Conservation (phyloP, 805 yeast species). For the Sugiyamaella smithiae region DNA sequence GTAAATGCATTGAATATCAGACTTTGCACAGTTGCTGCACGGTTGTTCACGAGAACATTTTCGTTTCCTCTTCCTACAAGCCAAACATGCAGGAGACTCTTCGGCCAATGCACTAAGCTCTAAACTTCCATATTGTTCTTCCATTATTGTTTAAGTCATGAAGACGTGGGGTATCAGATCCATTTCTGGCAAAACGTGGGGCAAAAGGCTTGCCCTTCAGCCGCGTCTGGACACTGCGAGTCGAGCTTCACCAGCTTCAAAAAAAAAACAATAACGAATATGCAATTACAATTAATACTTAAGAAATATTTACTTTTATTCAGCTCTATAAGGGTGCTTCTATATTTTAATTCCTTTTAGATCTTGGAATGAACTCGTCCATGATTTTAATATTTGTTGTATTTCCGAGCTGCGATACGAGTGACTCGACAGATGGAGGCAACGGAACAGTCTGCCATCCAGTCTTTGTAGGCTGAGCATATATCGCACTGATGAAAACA, state of each 20-base stretch:
- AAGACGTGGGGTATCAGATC: no score
- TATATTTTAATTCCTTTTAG: neutral
- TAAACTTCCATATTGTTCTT: no score
- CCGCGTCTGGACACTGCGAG: no score
- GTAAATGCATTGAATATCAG: slow-evolving; percentile 11
- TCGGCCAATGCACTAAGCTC: no score
- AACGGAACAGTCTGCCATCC: neutral
- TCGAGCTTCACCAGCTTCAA: no score
- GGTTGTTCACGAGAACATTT: slow-evolving; percentile 19
- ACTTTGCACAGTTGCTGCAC: slow-evolving; percentile 12
- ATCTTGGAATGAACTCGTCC: neutral
- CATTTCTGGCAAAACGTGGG: slow-evolving; percentile 1
- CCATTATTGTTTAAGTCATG: no score
- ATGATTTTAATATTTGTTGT: neutral
- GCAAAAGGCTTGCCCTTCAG: no score
- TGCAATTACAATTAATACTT: no score
- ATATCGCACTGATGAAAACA: slow-evolving; percentile 11
- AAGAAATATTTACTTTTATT: no score
- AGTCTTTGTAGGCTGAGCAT: slow-evolving; percentile 5
- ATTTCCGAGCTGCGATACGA: neutral
- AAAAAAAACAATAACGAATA: no score
- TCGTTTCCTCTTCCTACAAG: slow-evolving; percentile 17
- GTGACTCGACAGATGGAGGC: neutral
- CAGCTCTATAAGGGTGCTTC: no score
- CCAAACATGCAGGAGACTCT: slow-evolving; percentile 11